phyloP scores from a whole-genome alignment of 75 land plant species.

The Gnetum montanum region DNA sequence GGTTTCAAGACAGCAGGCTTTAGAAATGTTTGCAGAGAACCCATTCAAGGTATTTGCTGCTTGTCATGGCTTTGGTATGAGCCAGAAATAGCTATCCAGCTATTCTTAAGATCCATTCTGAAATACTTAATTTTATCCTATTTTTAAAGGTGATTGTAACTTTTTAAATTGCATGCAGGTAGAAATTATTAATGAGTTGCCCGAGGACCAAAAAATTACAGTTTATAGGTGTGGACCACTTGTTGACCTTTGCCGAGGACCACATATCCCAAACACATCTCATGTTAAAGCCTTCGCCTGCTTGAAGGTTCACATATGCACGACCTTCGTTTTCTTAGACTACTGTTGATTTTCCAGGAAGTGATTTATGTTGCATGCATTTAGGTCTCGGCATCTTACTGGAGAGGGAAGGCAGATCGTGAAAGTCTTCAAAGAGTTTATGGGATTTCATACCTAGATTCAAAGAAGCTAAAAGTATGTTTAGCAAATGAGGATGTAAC shows the following conservation, averaged over 20 bases:
- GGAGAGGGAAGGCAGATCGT: conserved; percentile 88
- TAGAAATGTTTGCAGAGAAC: conserved; percentile 90
- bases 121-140: too few species aligned
- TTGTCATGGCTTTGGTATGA: too few species aligned
- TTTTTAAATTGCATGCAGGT: conserved; percentile 38
- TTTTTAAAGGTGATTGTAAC: background rate
- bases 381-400: conserved; percentile 97
- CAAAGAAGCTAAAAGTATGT: conserved; percentile 68
- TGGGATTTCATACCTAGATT: conserved; percentile 93
- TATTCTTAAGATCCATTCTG: too few species aligned
- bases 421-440: conserved; percentile 97
- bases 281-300: conserved; percentile 94
- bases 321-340: background rate
- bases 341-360: background rate
- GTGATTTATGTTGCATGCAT: background rate
- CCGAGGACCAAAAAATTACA: conserved; percentile 90
- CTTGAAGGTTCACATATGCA: conserved; percentile 48
- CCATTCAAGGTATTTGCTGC: conserved; percentile 84
- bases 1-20: conserved; percentile 89
- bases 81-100: too few species aligned
- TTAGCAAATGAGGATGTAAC: background rate
- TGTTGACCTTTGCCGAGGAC: conserved; percentile 97
- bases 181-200: conserved; percentile 87
- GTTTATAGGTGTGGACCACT: conserved; percentile 98
- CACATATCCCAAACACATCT: conserved; percentile 95